Evolutionary conservation across 257 asterid species (phyloP).

Genomic region (Solanum dulcamara): DNA sequence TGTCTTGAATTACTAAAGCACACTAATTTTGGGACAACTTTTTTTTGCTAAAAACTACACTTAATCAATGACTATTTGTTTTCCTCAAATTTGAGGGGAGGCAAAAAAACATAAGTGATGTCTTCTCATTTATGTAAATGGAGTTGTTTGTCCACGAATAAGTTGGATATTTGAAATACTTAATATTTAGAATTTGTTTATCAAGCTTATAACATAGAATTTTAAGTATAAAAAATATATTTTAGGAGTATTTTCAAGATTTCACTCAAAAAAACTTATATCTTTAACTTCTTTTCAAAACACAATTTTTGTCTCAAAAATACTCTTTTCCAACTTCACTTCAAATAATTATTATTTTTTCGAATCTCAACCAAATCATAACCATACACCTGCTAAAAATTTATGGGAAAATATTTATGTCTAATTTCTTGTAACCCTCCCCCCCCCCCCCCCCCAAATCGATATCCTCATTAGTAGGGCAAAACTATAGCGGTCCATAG

Average conservation of each 20-base stretch:
- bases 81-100: neutral
- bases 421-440: neutral
- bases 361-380: neutral
- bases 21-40: neutral
- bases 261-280: neutral
- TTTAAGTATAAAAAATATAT: neutral
- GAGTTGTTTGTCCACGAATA: neutral
- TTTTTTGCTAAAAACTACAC: too few species aligned
- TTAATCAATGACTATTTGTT: neutral
- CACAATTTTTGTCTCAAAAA: neutral
- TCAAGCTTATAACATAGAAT: neutral
- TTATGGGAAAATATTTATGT: neutral
- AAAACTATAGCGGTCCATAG: neutral
- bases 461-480: neutral
- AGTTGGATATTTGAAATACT: neutral
- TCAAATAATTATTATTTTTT: neutral
- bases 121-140: neutral
- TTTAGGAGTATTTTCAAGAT: neutral
- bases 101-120: neutral
- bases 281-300: neutral
- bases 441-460: too few species aligned
- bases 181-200: neutral
- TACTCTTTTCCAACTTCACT: neutral
- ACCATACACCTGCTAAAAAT: neutral
- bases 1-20: neutral